Evolutionary conservation across 176 grass and related monocot genomes (phyloP), one percentile per base, ranked within the genome.

Genomic region (Canna indica): DNA sequence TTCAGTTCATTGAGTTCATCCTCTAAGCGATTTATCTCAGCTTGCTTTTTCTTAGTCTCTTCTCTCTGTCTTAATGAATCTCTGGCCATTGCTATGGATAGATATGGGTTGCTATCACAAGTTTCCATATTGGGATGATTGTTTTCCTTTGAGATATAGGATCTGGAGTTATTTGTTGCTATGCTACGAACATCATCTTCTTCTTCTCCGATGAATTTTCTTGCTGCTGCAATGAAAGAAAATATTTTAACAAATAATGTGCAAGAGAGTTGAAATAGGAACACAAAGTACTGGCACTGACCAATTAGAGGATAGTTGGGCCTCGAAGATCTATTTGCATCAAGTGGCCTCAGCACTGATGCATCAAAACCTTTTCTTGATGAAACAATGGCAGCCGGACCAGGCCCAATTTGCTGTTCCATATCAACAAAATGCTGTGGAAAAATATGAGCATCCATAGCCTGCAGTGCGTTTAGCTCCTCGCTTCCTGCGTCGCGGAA

Each of bases 21-120:
- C 73, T 99, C 94, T 52, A 93, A 15, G 53, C 87, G 79, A 34
- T 73, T 54, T 60, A 93, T 82, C 65, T 93, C 89, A 32, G 84
- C 79, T 50, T 87, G 82, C 72, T 93, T 93, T 70, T 93, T 93
- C 85, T 84, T 99, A 38, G 83, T 78, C 31, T 93, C 86, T 29
- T 90, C 86, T 78, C 86, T 29, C 26, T 85, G 94, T 66, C 86
- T 92, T 25, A 99, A 72, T 0, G 94, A 99, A 73, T 99, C 86
- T 73, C 94, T 92, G 50, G 94, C 94, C 80, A 87, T 90, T 15
- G 82, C 76, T 73, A 99, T 99, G 50, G 86, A 90, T 48, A 88
- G 8, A 67, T 99, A 83, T 25, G 94, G 89, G 54, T 96, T 96
- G 52, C 56, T 78, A 64, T 76, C 81, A 67, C 79, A 79, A 29